Percentiles rank a stretch among this genome's conserved stretches.
Evolutionary conservation across 164 flowering plant species (phyloP).

Genomic region (Vitis cinerea): DNA sequence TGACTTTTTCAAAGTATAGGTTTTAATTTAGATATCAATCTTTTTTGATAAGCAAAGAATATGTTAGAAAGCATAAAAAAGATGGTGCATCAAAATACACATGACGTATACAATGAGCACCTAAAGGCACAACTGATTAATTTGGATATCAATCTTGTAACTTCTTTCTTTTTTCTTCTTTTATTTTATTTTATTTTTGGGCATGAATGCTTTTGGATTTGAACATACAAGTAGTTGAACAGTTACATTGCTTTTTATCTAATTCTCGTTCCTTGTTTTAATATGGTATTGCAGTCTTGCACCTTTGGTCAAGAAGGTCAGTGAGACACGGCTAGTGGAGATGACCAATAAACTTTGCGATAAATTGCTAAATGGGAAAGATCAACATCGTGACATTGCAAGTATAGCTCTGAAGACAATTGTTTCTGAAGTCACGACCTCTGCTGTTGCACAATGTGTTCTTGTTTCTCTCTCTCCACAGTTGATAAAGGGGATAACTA

Average conservation of each 20-base stretch:
- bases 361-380: conserved; percentile 80
- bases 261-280: neutral
- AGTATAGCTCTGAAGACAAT: conserved; percentile 96
- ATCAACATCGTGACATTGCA: conserved; percentile 89
- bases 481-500: conserved; percentile 68
- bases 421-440: conserved; percentile 65
- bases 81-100: no score
- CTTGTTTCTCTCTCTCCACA: conserved; percentile 66
- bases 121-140: no score
- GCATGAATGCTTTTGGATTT: neutral
- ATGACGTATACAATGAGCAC: no score
- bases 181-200: neutral
- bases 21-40: no score
- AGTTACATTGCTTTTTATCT: neutral
- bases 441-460: conserved; percentile 64
- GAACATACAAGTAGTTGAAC: no score
- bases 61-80: no score
- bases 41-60: no score
- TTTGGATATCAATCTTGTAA: no score
- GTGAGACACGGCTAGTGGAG: conserved; percentile 72
- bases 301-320: conserved; percentile 91
- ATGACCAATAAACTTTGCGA: conserved; percentile 78
- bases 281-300: conserved; percentile 60
- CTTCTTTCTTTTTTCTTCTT: neutral
- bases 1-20: no score